Evolutionary conservation across 2,329 filamentous ascomycete genomes (phyloP).

Genomic region (Zelopaecilomyces penicillatus): DNA sequence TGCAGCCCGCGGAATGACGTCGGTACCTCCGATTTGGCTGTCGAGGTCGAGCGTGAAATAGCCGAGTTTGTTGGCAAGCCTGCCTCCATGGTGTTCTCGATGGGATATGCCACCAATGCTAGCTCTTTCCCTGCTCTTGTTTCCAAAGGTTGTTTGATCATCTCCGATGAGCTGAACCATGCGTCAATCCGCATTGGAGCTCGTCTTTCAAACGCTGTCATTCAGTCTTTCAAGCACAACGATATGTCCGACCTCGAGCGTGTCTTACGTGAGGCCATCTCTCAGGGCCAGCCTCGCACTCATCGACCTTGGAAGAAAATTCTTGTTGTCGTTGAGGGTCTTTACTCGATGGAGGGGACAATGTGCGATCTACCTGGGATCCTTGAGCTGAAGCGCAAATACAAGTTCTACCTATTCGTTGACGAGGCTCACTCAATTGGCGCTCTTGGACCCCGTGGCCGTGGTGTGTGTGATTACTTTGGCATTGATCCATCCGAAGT

Average conservation of each 20-base stretch:
- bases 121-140: constrained; percentile 87
- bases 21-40: constrained; percentile 77
- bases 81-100: constrained; percentile 92
- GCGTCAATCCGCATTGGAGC: constrained; percentile 94
- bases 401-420: constrained; percentile 94
- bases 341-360: constrained; percentile 99
- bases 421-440: constrained; percentile 96
- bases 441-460: constrained; percentile 77
- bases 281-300: constrained; percentile 94
- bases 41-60: constrained; percentile 84
- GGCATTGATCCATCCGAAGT: constrained; percentile 79
- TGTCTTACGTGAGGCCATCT: constrained; percentile 82
- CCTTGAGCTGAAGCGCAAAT: constrained; percentile 79
- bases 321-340: constrained; percentile 85
- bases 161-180: constrained; percentile 97
- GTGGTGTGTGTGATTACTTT: constrained; percentile 97
- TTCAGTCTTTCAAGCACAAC: constrained; percentile 96
- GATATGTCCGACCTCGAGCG: constrained; percentile 83
- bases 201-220: constrained; percentile 88
- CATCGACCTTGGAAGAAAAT: constrained; percentile 99
- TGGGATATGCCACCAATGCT: constrained; percentile 97
- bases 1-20: constrained; percentile 75
- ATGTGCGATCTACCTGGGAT: constrained; percentile 96
- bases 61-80: constrained; percentile 92
- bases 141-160: constrained; percentile 84